Percentiles rank a stretch among this genome's conserved stretches.
Conservation (phyloP, 2,329 filamentous ascomycete genomes). For the Gaeumannomyces sp. region DNA sequence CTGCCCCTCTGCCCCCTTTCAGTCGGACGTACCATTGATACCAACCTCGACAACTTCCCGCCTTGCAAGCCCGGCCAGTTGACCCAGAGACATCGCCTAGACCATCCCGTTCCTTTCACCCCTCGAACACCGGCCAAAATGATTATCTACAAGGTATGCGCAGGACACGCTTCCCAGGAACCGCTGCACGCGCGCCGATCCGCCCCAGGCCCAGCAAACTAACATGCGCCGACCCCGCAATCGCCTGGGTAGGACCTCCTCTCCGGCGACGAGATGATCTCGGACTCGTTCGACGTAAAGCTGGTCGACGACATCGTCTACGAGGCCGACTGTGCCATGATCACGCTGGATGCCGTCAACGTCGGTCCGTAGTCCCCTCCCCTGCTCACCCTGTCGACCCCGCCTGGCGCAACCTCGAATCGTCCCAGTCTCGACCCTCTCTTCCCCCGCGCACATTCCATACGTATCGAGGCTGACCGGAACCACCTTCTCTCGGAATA, state of each 20-base stretch:
- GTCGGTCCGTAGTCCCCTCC: conserved; percentile 53
- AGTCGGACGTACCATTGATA: background rate
- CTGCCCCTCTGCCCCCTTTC: background rate
- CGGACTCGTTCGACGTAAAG: conserved; percentile 85
- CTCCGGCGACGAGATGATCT: conserved; percentile 91
- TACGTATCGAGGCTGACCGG: background rate
- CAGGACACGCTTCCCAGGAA: background rate
- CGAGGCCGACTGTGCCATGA: conserved; percentile 89
- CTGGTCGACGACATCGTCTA: conserved; percentile 73
- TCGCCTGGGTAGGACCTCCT: conserved; percentile 64
- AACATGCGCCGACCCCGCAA: conserved; percentile 18
- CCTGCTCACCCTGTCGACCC: background rate
- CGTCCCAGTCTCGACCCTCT: background rate
- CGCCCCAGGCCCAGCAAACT: background rate
- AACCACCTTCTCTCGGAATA: conserved; percentile 1
- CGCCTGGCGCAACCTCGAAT: background rate
- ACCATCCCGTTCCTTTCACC: background rate
- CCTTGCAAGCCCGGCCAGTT: background rate
- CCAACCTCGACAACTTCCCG: background rate
- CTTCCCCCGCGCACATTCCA: conserved; percentile 7
- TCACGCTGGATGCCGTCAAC: conserved; percentile 67
- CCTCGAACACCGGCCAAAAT: conserved; percentile 47
- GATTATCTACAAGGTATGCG: conserved; percentile 65
- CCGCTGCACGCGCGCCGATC: background rate
- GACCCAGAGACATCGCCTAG: background rate